Evolutionary conservation across 2,329 filamentous ascomycete genomes (phyloP), one percentile per base, ranked within the genome.

Genomic region (Penicillium brevicompactum): DNA sequence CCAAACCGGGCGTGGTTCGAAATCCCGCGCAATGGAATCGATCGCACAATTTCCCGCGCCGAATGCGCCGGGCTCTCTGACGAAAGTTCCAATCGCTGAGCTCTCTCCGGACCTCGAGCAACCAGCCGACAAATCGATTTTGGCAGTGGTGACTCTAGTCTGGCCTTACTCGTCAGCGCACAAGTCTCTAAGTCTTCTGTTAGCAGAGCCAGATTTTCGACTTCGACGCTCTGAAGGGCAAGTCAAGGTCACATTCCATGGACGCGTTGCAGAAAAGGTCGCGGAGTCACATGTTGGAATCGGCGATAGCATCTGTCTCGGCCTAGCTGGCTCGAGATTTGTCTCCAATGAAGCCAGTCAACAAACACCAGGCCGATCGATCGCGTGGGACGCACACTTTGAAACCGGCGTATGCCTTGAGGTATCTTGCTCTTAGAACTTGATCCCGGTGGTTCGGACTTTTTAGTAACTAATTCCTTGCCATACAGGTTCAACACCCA

Each of bases 141-240:
- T 84, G 55, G 92, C 90, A 38, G 80, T 89, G 14, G 85, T 97
- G 21, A 93, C 91, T 8, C 85, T 97, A 34, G 87, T 91, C 55
- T 97, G 93, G 92, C 93, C 93, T 0, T 97, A 91, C 74, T 96
- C 90, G 61, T 89, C 88, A 21, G 85, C 91, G 24, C 88, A 84
- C 30, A 84, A 83, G 50, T 86, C 86, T 38, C 83, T 92, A 62
- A 88, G 91, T 24, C 87, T 97, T 48, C 83, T 95, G 18, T 83
- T 97, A 32, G 90, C 90, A 44, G 92, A 97, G 66, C 86, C 87
- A 44, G 91, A 97, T 71, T 89, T 92, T 67, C 88, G 90, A 46
- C 80, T 93, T 48, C 89, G 93, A 53, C 85, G 86, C 59, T 80
- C 82, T 40, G 88, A 84, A 62, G 93, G 93, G 11, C 91, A 96